Evolutionary conservation across 2,329 filamentous ascomycete species (phyloP).

Genomic region (Fusarium xylarioides): DNA sequence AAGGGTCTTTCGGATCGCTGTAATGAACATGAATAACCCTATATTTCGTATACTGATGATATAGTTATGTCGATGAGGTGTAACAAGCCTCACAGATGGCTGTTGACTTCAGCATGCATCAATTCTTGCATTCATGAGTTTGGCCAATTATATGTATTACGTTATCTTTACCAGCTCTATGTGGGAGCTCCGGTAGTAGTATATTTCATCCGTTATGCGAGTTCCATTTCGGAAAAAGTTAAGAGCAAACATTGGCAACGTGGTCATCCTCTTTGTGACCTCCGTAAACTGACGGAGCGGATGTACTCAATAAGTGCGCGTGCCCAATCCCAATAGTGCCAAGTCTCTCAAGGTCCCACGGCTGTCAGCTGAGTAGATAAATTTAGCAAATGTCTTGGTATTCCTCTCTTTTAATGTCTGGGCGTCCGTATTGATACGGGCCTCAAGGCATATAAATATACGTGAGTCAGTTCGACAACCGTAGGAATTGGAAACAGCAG

Average conservation of each 20-base stretch:
- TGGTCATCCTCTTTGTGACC: not conserved
- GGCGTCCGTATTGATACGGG: not conserved
- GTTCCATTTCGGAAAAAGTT: not conserved
- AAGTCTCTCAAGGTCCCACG: not conserved
- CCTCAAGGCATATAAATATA: not conserved
- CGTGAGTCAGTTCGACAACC: not conserved
- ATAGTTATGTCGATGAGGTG: not conserved
- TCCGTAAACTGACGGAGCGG: not conserved
- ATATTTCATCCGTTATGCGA: accelerated
- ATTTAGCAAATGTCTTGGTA: not conserved
- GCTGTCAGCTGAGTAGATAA: not conserved
- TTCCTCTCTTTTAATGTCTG: not conserved
- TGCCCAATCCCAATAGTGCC: not conserved
- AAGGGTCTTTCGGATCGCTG: not conserved
- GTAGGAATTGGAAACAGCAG: not conserved
- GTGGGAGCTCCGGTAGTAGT: not conserved
- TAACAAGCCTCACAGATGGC: not conserved
- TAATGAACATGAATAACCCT: not conserved
- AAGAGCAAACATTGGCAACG: not conserved
- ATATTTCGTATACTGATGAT: not conserved
- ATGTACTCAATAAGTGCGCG: not conserved
- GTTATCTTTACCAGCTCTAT: not conserved
- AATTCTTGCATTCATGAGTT: not conserved
- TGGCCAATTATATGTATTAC: not conserved
- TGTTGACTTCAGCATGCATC: not conserved